A percentile compares a stretch with the other conserved stretches of the same genome.
Conservation (phyloP, 1,139 yeast genomes). For the Hansenula sp. region DNA sequence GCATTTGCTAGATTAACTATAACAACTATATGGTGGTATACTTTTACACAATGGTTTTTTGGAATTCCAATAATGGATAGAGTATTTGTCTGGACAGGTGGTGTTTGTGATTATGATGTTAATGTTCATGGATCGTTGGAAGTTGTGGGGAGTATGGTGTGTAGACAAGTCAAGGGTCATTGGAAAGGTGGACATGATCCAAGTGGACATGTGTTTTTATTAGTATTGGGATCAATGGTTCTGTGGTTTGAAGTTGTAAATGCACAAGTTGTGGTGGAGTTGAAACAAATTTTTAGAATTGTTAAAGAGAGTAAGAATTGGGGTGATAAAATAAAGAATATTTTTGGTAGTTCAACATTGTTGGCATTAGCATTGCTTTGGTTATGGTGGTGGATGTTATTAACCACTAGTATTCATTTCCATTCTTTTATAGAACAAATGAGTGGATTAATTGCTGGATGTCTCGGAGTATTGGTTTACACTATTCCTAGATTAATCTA, state of each 20-base stretch:
- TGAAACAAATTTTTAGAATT: conserved; percentile 5
- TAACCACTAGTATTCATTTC: conserved; percentile 81
- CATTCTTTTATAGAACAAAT: conserved; percentile 76
- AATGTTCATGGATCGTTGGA: conserved; percentile 6
- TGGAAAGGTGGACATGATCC: conserved; percentile 98
- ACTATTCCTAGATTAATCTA: conserved; percentile 27
- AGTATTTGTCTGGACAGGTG: conserved; percentile 78
- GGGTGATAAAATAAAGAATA: conserved; percentile 19
- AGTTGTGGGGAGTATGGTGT: conserved; percentile 38
- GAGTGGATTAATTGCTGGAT: conserved; percentile 61
- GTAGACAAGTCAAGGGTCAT: conserved; percentile 59
- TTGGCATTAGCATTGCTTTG: conserved; percentile 39
- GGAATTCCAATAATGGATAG: conserved; percentile 90
- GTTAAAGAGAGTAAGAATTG: conserved; percentile 7
- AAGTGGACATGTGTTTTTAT: conserved; percentile 84
- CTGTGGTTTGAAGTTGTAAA: conserved; percentile 58
- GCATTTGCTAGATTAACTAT: conserved; percentile 38
- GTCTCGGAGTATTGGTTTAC: conserved; percentile 37
- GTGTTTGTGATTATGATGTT: conserved; percentile 46
- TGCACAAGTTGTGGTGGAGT: conserved; percentile 7
- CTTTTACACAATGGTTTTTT: conserved; percentile 87
- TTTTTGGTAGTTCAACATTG: conserved; percentile 38
- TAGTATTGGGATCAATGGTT: conserved; percentile 68
- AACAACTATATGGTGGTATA: conserved; percentile 74
- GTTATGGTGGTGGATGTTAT: conserved; percentile 84